phyloP scores from a whole-genome alignment of 177 flowering plant species.

The Vitis hybrid region DNA sequence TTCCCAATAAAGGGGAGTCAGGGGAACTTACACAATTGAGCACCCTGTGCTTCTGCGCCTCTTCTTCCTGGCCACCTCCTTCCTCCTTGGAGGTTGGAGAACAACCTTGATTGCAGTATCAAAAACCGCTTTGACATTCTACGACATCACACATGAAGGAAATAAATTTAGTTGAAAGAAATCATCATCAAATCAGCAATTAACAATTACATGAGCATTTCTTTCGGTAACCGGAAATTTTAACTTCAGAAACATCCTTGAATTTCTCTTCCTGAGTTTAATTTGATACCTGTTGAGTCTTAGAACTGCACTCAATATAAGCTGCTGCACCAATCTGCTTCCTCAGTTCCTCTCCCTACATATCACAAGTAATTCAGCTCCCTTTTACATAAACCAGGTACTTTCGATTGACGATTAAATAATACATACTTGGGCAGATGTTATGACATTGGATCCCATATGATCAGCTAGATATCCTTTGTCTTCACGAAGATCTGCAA shows the following conservation, averaged over 20 bases:
- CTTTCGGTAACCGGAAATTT: no score
- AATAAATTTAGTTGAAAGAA: background rate
- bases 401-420: background rate
- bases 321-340: constrained; percentile 98
- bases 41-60: constrained; percentile 61
- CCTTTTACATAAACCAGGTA: background rate
- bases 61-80: constrained; percentile 65
- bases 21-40: constrained; percentile 64
- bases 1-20: background rate
- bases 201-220: background rate
- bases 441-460: constrained; percentile 59
- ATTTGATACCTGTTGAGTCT: constrained; percentile 85
- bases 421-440: constrained; percentile 69
- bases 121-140: constrained; percentile 97
- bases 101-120: constrained; percentile 96
- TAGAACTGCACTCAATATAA: constrained; percentile 96
- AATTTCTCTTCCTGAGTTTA: background rate
- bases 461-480: constrained; percentile 76
- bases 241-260: background rate
- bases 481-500: constrained; percentile 84
- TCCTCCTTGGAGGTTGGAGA: constrained; percentile 92
- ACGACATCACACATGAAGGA: constrained; percentile 5
- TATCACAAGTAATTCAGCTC: constrained; percentile 3
- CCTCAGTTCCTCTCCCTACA: constrained; percentile 95
- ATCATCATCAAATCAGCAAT: background rate